Percentiles rank a stretch among this genome's conserved stretches.
These are phyloP conservation scores for Nannochloropsis oceanica DNA, from an alignment of 108 stramenopile species.

Conservation along the genomic window DNA sequence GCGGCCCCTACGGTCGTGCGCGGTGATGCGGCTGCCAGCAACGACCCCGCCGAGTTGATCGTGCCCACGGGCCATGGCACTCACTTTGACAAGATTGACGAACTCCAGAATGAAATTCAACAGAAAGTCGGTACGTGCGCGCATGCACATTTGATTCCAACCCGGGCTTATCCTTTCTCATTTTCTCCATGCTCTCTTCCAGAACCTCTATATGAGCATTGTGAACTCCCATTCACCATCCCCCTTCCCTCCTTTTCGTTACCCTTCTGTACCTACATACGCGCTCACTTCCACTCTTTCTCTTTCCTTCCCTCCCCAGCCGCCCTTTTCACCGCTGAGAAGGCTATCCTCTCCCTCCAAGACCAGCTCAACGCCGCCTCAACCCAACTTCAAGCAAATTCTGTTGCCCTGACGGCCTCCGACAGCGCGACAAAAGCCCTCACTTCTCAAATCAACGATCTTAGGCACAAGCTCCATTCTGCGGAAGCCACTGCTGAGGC, in stretches of 20 bases:
- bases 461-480: background rate
- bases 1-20: background rate
- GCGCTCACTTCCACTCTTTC: background rate
- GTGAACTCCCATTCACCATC: too few relatives aligned
- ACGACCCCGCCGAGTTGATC: background rate
- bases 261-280: background rate
- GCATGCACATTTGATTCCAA: background rate
- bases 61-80: background rate
- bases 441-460: background rate
- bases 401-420: background rate
- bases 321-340: background rate
- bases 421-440: background rate
- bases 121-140: background rate
- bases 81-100: background rate
- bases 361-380: background rate
- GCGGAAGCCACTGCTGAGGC: background rate
- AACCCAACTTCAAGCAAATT: background rate
- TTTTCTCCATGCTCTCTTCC: background rate
- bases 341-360: background rate
- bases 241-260: background rate
- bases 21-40: background rate
- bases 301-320: background rate
- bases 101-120: background rate
- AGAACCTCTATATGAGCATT: too few relatives aligned
- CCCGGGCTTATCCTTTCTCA: background rate